phyloP scores from a whole-genome alignment of 1,284 basidiomycete species.

The Heterobasidion annosum region DNA sequence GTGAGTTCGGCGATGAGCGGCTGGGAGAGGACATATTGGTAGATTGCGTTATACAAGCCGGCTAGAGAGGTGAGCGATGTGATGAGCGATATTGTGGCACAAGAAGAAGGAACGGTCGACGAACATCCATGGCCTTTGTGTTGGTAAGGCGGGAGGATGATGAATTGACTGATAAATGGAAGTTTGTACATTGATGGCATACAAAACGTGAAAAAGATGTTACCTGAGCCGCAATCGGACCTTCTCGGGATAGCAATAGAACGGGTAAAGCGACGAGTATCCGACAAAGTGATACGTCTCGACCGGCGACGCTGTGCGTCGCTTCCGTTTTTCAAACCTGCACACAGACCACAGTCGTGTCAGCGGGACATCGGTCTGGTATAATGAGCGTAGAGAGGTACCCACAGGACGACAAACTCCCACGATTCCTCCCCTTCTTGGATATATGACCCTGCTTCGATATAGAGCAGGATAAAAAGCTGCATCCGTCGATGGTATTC shows the following conservation, averaged over 20 bases:
- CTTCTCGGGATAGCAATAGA: slow-evolving; percentile 88
- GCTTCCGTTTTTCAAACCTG: slow-evolving; percentile 80
- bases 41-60: slow-evolving; percentile 82
- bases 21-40: slow-evolving; percentile 64
- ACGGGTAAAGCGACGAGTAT: slow-evolving; percentile 88
- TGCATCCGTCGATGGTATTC: slow-evolving; percentile 96
- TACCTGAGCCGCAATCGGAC: slow-evolving; percentile 80
- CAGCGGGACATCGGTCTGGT: not conserved
- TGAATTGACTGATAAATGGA: slow-evolving; percentile 66
- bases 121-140: slow-evolving; percentile 84
- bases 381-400: slow-evolving; percentile 9
- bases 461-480: slow-evolving; percentile 88
- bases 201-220: slow-evolving; percentile 10
- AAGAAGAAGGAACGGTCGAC: slow-evolving; percentile 18
- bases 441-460: slow-evolving; percentile 93
- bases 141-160: slow-evolving; percentile 90
- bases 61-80: slow-evolving; percentile 33
- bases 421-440: slow-evolving; percentile 83
- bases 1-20: slow-evolving; percentile 81
- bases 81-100: not conserved
- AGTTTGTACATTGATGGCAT: not conserved
- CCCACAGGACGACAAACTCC: slow-evolving; percentile 80
- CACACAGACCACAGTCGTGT: not conserved
- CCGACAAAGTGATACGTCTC: slow-evolving; percentile 85
- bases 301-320: slow-evolving; percentile 35